Percentiles rank a stretch among this genome's conserved stretches.
Evolutionary conservation across 371 early-diverging fungal genomes (phyloP).

Genomic region (Mortierella sp.): DNA sequence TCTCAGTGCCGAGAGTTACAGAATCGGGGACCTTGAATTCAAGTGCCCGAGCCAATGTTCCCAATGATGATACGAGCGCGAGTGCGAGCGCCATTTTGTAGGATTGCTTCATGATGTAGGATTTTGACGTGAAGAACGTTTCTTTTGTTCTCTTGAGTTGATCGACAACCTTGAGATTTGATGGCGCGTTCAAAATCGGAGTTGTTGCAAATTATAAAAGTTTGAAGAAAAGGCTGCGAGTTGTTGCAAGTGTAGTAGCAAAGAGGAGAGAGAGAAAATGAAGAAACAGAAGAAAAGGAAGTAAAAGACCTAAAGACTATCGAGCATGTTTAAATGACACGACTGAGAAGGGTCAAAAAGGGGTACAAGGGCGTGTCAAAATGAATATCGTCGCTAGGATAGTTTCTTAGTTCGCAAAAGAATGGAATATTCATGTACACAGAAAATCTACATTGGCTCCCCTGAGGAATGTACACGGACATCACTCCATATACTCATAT

Average conservation of each 20-base stretch:
- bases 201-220: not conserved
- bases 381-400: too few species aligned
- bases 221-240: not conserved
- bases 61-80: not conserved
- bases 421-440: not conserved
- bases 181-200: not conserved
- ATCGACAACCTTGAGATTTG: not conserved
- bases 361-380: too few species aligned
- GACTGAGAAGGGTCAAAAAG: too few species aligned
- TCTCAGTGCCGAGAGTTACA: constrained; percentile 20
- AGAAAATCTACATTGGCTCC: too few species aligned
- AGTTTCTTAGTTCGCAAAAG: not conserved
- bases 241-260: not conserved
- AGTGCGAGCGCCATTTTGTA: not conserved
- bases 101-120: not conserved
- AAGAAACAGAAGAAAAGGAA: not conserved
- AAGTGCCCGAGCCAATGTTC: not conserved
- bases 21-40: constrained; percentile 22
- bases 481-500: too few species aligned
- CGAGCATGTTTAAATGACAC: too few species aligned
- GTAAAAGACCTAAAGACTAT: not conserved
- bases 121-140: too few species aligned
- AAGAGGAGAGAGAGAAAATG: not conserved
- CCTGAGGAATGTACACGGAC: too few species aligned
- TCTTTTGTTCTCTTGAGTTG: not conserved